Base-by-base conservation (phyloP, 352 stramenopile genomes). In the Discostella stelligera region DNA sequence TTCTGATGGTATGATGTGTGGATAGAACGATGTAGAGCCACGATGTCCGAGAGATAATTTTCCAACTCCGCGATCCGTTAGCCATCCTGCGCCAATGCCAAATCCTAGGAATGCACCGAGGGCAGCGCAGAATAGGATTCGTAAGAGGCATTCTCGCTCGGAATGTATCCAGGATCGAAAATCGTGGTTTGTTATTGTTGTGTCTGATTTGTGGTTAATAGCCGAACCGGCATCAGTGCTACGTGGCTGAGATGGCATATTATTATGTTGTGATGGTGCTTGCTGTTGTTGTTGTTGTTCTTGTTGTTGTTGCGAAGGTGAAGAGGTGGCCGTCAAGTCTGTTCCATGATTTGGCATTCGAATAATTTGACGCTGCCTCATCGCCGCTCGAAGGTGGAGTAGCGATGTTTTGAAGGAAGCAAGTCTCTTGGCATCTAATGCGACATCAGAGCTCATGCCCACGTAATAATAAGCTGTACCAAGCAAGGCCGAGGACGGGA, bases 21-120 rank as follows among this genome's bases (percentile, higher is more conserved):
- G 37, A 14, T 44, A 44, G 37, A 10, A 10, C 2, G 37, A 44
- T 48, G 62, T 39, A 61, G 77, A 79, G 0, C 64, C 44, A 44
- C 70, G 70, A 56, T 60, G 46, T 62, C 82, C 74, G 48, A 74
- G 70, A n/a, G n/a, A n/a, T n/a, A 44, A 44, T 32, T 5, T 32
- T 32, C 37, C 37, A 44, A 44, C 2, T 0, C 37, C 7, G 2
- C 37, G 37, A 13, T 3, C 11, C 8, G 83, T 87, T 11, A 90
- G 68, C 41, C 66, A 84, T 20, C 86, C 84, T 21, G 66, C 71
- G 10, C 86, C 86, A 14, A 90, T 69, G 7, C 52, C 75, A 74
- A 90, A 90, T 37, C 84, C 86, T 6, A 92, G 59, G 10, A 92
- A 58, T 0, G 53, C 62, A 46, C 82, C 82, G 11, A 90, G 13